A percentile compares a stretch with the other conserved stretches of the same genome.
These are phyloP conservation scores for Starmerella roubikii DNA, from an alignment of 805 yeast species.

Conservation along the genomic window DNA sequence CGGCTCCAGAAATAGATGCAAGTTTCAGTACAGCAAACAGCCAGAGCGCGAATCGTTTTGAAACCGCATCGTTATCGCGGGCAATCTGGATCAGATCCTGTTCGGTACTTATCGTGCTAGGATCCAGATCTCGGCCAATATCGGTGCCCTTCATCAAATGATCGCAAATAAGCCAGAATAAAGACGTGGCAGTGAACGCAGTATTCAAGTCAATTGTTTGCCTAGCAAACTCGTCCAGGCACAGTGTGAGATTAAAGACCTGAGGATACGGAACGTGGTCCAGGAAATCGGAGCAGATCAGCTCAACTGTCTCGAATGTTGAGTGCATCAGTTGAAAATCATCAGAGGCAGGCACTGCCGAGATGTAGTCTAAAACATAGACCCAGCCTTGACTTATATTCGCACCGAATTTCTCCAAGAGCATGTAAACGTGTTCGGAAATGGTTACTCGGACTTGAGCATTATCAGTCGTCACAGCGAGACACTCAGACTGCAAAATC, in stretches of 20 bases:
- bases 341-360: slow-evolving; percentile 22
- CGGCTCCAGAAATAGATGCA: slow-evolving; percentile 44
- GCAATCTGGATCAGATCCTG: slow-evolving; percentile 22
- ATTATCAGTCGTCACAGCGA: slow-evolving; percentile 37
- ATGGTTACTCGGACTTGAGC: slow-evolving; percentile 52
- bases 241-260: slow-evolving; percentile 51
- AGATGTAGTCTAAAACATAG: slow-evolving; percentile 44
- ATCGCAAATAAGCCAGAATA: slow-evolving; percentile 87
- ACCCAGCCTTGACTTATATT: slow-evolving; percentile 57
- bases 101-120: slow-evolving; percentile 2
- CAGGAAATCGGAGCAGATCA: slow-evolving; percentile 75
- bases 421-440: slow-evolving; percentile 49
- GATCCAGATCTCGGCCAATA: slow-evolving; percentile 11
- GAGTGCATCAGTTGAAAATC: slow-evolving; percentile 38
- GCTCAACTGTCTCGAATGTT: slow-evolving; percentile 69
- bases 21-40: slow-evolving; percentile 47
- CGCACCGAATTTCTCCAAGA: slow-evolving; percentile 69
- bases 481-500: slow-evolving; percentile 37
- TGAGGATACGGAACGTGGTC: slow-evolving; percentile 55
- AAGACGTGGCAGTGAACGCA: slow-evolving; percentile 80
- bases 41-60: slow-evolving; percentile 38
- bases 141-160: slow-evolving; percentile 31
- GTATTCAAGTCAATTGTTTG: slow-evolving; percentile 70
- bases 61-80: slow-evolving; percentile 6
- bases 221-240: slow-evolving; percentile 54